Base-by-base conservation (phyloP, 352 stramenopile species). In the Plasmopara halstedii region DNA sequence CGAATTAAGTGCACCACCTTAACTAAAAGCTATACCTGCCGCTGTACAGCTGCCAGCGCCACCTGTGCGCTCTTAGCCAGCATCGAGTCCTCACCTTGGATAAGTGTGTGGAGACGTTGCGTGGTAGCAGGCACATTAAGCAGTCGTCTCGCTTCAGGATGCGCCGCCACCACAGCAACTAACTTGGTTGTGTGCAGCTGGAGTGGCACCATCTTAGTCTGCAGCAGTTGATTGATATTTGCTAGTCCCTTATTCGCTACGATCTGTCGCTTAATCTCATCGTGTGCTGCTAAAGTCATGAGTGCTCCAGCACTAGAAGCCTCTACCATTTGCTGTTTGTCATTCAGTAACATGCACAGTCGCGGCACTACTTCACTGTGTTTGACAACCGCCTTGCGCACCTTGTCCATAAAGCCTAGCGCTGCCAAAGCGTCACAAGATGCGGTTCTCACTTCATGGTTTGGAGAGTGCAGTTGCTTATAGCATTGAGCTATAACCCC, bases 161-260 rank as follows among this genome's bases (percentile, higher is more conserved):
- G 72, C 42, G 78, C 68, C 23, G 75, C 68, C 41, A 87, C 56
- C 27, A 76, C 63, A 4, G 73, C 58, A 35, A 88, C 56, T 21
- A 90, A 47, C 50, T 90, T 88, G 32, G 74, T 52, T 13, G 65
- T 58, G 53, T 85, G 84, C 40, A 90, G 56, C 51, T 86, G 73
- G 35, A 88, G 50, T 25, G 71, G 58, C 27, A 62, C 41, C 39
- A 73, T 76, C 45, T 66, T 56, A 41, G 73, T 66, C 58, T 86
- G 63, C 52, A 90, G 58, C 27, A 89, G 50, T 38, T 82, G 68
- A 34, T 83, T 83, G 29, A 83, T 46, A n/a, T 27, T 56, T 20
- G 61, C 47, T 6, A 85, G 59, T 4, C 56, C 72, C 11, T 83
- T 69, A 21, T 51, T 53, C 11, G 58, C 54, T 26, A 88, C 64